A percentile compares a stretch with the other conserved stretches of the same genome.
Conservation (phyloP, 495 filamentous ascomycete species). For the Chaetomium fimeti region DNA sequence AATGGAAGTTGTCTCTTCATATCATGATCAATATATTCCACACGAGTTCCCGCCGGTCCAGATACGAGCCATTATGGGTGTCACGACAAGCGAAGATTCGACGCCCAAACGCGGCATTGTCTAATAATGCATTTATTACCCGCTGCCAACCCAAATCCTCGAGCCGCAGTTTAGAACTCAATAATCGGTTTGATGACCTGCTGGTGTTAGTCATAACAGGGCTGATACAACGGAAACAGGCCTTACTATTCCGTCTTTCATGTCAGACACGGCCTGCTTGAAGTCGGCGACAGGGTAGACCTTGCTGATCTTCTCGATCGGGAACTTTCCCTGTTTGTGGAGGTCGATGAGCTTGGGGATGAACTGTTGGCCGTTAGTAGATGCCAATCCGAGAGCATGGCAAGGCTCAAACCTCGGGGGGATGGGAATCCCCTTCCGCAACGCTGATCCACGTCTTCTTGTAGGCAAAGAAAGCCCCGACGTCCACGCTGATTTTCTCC, state of each 20-base stretch:
- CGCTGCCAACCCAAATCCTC: not conserved
- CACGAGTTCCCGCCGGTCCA: too few relatives aligned
- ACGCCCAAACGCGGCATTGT: too few relatives aligned
- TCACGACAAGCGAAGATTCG: too few relatives aligned
- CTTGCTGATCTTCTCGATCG: slow-evolving; percentile 44
- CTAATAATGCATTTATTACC: too few relatives aligned
- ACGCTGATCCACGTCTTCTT: slow-evolving; percentile 32
- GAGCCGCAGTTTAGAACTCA: slow-evolving; percentile 4
- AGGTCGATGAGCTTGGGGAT: slow-evolving; percentile 40
- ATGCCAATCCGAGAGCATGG: not conserved
- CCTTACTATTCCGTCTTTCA: slow-evolving; percentile 38
- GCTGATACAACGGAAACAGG: not conserved
- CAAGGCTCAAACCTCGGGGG: slow-evolving; percentile 16
- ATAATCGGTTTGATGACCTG: slow-evolving; percentile 20
- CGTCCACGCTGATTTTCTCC: slow-evolving; percentile 5
- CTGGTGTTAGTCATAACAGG: not conserved
- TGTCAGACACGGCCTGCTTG: slow-evolving; percentile 42
- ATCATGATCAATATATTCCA: too few relatives aligned
- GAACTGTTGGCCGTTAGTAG: slow-evolving; percentile 26
- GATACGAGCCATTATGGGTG: too few relatives aligned
- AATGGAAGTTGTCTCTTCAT: too few relatives aligned
- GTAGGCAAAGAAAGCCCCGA: slow-evolving; percentile 18
- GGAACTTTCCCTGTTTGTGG: slow-evolving; percentile 44
- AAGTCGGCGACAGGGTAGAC: slow-evolving; percentile 44
- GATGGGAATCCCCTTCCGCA: slow-evolving; percentile 24